These are phyloP conservation scores for Suhomyces sp. DNA, from an alignment of 805 yeast species.

Conservation along the genomic window DNA sequence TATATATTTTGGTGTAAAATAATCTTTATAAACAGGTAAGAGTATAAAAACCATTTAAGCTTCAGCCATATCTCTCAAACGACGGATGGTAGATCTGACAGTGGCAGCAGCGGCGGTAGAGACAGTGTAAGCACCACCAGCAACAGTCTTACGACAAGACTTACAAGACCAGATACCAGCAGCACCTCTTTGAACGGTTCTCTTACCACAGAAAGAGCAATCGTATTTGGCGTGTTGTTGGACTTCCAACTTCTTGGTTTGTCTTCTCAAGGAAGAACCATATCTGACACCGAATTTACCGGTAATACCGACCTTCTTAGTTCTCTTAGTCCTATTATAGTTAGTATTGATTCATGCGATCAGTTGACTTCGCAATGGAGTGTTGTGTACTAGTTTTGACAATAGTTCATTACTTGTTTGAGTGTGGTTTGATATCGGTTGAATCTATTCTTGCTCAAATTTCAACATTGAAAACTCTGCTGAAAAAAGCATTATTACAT, in stretches of 20 bases:
- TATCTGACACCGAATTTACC: conserved; percentile 99
- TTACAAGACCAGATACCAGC: conserved; percentile 99
- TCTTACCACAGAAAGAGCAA: conserved; percentile 99
- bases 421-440: neutral
- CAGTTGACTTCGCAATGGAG: neutral
- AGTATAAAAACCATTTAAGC: conserved; percentile 58
- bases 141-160: conserved; percentile 93
- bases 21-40: conserved; percentile 10
- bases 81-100: conserved; percentile 99
- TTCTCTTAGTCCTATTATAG: conserved; percentile 92
- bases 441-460: neutral
- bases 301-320: conserved; percentile 99
- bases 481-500: neutral
- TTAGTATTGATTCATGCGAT: conserved; percentile 32
- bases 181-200: conserved; percentile 95
- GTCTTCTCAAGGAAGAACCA: conserved; percentile 99
- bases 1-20: conserved; percentile 9
- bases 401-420: neutral
- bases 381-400: neutral
- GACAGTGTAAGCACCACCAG: conserved; percentile 99
- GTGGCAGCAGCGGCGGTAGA: conserved; percentile 99
- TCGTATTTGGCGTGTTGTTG: conserved; percentile 99
- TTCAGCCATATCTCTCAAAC: conserved; percentile 99
- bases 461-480: neutral
- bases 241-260: conserved; percentile 97